Conservation (phyloP, 2,329 filamentous ascomycete genomes). For the Metarhizium brunneum region DNA sequence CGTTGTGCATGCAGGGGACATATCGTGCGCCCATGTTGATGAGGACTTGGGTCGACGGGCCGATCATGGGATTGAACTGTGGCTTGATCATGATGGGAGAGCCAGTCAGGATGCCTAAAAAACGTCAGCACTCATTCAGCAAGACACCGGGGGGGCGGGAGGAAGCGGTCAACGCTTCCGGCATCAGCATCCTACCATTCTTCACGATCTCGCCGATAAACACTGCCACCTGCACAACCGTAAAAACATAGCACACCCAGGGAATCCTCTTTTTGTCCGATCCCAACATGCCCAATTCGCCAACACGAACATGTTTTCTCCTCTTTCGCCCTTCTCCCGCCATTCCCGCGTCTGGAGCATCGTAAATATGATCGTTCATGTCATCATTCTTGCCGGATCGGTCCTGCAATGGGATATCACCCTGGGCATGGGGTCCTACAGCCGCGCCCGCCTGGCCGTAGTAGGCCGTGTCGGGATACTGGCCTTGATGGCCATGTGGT, state of each 20-base stretch:
- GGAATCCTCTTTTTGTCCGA: conserved; percentile 51
- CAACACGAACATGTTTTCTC: conserved; percentile 40
- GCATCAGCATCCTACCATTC: conserved; percentile 51
- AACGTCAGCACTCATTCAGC: conserved; percentile 1
- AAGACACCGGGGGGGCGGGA: too few relatives aligned
- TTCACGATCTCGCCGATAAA: conserved; percentile 84
- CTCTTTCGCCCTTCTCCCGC: conserved; percentile 18
- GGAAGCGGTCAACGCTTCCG: not conserved
- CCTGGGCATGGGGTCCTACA: conserved; percentile 29
- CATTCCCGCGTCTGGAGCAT: conserved; percentile 32
- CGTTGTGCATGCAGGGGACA: conserved; percentile 88
- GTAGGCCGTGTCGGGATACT: conserved; percentile 47
- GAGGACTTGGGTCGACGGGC: conserved; percentile 78
- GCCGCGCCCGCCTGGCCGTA: conserved; percentile 32
- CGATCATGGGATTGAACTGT: conserved; percentile 93
- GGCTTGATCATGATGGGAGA: conserved; percentile 73
- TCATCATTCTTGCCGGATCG: conserved; percentile 33
- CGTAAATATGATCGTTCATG: conserved; percentile 52
- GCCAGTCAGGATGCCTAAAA: conserved; percentile 62
- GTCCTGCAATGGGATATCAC: conserved; percentile 50
- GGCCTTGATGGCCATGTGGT: conserved; percentile 18
- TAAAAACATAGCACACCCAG: conserved; percentile 76
- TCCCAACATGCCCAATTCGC: conserved; percentile 51
- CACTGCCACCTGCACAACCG: conserved; percentile 66
- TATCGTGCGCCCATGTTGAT: conserved; percentile 97